Evolutionary conservation across 148 eudicot species (phyloP), one percentile per base, ranked within the genome.

Genomic region (Rhododendron mucronatum): DNA sequence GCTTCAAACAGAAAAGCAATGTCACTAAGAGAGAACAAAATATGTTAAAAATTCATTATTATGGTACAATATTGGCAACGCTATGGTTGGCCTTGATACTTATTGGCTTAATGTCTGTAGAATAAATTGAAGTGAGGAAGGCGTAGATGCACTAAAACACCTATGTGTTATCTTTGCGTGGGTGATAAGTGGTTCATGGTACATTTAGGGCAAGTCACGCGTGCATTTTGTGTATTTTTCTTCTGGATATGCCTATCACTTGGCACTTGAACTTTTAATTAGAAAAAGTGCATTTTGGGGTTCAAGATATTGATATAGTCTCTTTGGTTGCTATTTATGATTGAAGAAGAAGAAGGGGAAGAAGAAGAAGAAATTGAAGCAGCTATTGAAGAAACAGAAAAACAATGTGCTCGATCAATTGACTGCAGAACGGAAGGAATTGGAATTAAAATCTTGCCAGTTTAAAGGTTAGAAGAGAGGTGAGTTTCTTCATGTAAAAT

Each of bases 401-500:
- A 94, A 86, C 99, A 95, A 88, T 92, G 92, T 85, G 89, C 92
- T 4, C 37, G 37, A 35, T 35, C 89, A 91, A 91, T 98, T 97
- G 83, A 95, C 93, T 83, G 91, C 91, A 85, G 96, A 97, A 91
- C 90, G 94, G 87, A 95, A 95, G 91, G 98, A 95, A 88, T 84
- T 97, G 85, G 98, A 97, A 89, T 81, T 90, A 77, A 97, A 95
- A 87, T 97, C 98, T 74, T 87, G 88, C 76, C 99, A 98, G 82
- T 97, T 97, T 83, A 93, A 93, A 86, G 99, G 89, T 89, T 95
- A 89, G 99, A 97, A 86, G 99, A 95, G 90, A 89, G 98, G 99
- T 96, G 91, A 85, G 55, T 76, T 81, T 50, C 77, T 75, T 74
- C 6, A 12, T 2, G 11, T 50, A 30, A 33, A 73, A 84, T 33